Evolutionary conservation across 2,329 filamentous ascomycete species (phyloP).

Genomic region (Myriangium duriaei): DNA sequence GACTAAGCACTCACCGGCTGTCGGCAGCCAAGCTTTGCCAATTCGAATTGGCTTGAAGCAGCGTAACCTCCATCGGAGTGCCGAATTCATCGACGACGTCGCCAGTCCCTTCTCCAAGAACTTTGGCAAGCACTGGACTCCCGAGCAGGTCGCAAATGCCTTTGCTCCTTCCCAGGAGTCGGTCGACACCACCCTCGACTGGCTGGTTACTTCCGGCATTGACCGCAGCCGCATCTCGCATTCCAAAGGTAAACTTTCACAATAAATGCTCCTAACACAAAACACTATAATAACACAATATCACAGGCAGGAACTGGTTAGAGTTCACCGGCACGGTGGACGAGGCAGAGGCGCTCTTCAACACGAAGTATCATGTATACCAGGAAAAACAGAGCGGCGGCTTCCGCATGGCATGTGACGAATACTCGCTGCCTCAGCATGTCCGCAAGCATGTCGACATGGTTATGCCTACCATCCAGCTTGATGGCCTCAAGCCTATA

Average conservation of each 20-base stretch:
- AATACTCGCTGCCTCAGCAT: constrained; percentile 23
- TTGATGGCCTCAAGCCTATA: constrained; percentile 14
- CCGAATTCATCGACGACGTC: constrained; percentile 17
- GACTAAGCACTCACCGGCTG: constrained; percentile 15
- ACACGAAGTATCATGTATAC: constrained; percentile 29
- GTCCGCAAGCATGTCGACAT: constrained; percentile 13
- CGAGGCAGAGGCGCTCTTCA: constrained; percentile 26
- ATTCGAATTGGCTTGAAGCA: constrained; percentile 20
- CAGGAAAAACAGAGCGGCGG: constrained; percentile 22
- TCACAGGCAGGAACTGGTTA: constrained; percentile 5
- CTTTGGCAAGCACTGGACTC: constrained; percentile 21
- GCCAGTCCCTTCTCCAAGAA: constrained; percentile 19
- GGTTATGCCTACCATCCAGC: constrained; percentile 17
- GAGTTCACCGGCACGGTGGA: constrained; percentile 6
- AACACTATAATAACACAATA: too few relatives aligned
- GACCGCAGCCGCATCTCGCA: constrained; percentile 9
- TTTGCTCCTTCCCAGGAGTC: constrained; percentile 19
- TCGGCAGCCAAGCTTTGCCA: constrained; percentile 14
- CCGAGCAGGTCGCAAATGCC: constrained; percentile 17
- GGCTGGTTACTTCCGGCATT: constrained; percentile 18
- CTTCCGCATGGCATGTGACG: constrained; percentile 27
- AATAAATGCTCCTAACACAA: too few relatives aligned
- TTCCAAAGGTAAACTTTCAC: not conserved
- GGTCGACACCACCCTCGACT: constrained; percentile 15
- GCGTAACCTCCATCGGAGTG: constrained; percentile 15